Conservation (phyloP, 2,329 filamentous ascomycete genomes). For the Phialophora verrucosa region DNA sequence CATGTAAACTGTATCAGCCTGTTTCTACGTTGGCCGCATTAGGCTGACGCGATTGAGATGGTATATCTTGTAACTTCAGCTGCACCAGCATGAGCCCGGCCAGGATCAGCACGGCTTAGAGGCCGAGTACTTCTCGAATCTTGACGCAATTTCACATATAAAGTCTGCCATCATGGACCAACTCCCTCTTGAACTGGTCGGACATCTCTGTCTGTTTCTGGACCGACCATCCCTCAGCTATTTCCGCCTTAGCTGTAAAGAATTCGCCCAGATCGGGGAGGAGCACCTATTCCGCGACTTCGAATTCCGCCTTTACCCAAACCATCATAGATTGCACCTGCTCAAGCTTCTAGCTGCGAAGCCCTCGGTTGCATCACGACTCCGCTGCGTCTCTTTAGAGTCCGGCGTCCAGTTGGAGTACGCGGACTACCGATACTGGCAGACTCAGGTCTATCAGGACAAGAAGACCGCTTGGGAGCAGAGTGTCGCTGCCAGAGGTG, state of each 20-base stretch:
- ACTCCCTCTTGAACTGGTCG: slow-evolving; percentile 30
- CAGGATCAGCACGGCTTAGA: background rate
- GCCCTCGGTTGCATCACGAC: slow-evolving; percentile 27
- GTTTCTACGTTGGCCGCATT: background rate
- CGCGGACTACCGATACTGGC: slow-evolving; percentile 36
- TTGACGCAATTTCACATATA: background rate
- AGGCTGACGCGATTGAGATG: slow-evolving; percentile 19
- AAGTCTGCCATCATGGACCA: slow-evolving; percentile 25
- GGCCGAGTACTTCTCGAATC: background rate
- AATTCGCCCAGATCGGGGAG: slow-evolving; percentile 24
- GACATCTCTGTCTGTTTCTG: slow-evolving; percentile 29
- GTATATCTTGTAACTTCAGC: slow-evolving; percentile 12
- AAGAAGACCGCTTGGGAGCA: slow-evolving; percentile 26
- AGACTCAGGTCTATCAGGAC: slow-evolving; percentile 31
- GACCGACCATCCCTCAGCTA: slow-evolving; percentile 21
- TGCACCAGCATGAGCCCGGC: background rate
- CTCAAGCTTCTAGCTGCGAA: slow-evolving; percentile 28
- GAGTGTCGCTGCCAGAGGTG: slow-evolving; percentile 17
- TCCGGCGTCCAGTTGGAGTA: slow-evolving; percentile 35
- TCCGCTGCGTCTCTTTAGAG: slow-evolving; percentile 28
- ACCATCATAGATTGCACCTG: slow-evolving; percentile 24
- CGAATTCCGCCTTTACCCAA: slow-evolving; percentile 36
- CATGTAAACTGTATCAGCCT: background rate
- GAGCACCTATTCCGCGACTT: slow-evolving; percentile 33
- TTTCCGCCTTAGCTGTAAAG: slow-evolving; percentile 32